These are phyloP conservation scores for Russula compacta DNA, from an alignment of 768 basidiomycete species.

Conservation along the genomic window DNA sequence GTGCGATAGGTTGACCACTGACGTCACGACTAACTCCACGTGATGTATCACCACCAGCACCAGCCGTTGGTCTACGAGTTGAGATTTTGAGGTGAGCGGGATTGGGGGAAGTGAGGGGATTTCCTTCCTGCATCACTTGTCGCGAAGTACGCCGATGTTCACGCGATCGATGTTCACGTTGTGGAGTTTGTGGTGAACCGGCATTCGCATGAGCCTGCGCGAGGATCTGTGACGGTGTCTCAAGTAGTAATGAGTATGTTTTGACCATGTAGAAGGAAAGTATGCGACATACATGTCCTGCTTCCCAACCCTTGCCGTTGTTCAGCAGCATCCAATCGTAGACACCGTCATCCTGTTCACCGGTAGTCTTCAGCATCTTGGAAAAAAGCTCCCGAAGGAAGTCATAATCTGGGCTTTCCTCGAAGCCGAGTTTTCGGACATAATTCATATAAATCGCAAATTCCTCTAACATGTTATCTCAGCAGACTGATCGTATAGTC, in stretches of 20 bases:
- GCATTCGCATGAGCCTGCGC: slow-evolving; percentile 48
- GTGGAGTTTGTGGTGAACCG: slow-evolving; percentile 44
- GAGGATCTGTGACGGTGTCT: slow-evolving; percentile 38
- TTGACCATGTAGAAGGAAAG: not conserved
- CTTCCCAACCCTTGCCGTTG: slow-evolving; percentile 94
- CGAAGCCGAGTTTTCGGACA: slow-evolving; percentile 95
- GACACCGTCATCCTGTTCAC: slow-evolving; percentile 83
- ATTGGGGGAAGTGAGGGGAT: slow-evolving; percentile 54
- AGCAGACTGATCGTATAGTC: not conserved
- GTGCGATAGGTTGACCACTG: slow-evolving; percentile 60
- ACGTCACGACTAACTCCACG: slow-evolving; percentile 42
- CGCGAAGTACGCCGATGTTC: slow-evolving; percentile 44
- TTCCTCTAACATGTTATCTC: slow-evolving; percentile 54
- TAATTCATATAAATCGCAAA: slow-evolving; percentile 99
- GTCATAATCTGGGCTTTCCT: slow-evolving; percentile 96
- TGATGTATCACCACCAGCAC: slow-evolving; percentile 39
- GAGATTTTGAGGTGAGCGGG: slow-evolving; percentile 56
- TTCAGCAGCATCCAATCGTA: slow-evolving; percentile 98
- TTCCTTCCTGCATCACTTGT: slow-evolving; percentile 43
- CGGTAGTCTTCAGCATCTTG: slow-evolving; percentile 80
- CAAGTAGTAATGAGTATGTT: slow-evolving; percentile 3
- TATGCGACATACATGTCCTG: slow-evolving; percentile 53
- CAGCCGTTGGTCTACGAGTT: slow-evolving; percentile 38
- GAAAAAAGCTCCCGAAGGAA: slow-evolving; percentile 92
- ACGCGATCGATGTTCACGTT: slow-evolving; percentile 40